phyloP scores from a whole-genome alignment of 2,329 filamentous ascomycete genomes.

The Colletotrichum siamense region DNA sequence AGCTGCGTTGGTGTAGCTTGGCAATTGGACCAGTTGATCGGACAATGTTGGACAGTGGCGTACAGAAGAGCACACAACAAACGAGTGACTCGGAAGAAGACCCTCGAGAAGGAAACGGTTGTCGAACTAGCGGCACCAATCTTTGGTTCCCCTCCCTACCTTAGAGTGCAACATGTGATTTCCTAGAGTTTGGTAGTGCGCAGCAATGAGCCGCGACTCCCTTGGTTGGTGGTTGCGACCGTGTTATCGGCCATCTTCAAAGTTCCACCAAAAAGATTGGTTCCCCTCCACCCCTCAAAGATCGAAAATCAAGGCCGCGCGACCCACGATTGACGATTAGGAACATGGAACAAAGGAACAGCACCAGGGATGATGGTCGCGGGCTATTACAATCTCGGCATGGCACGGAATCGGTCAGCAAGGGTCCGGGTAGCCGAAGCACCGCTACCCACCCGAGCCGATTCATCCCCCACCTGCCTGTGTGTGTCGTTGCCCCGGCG shows the following conservation, averaged over 20 bases:
- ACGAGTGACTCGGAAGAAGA: background rate
- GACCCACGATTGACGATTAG: background rate
- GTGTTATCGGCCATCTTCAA: background rate
- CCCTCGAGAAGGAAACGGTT: background rate
- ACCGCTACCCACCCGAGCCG: background rate
- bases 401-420: background rate
- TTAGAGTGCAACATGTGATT: slow-evolving; percentile 10
- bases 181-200: background rate
- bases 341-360: background rate
- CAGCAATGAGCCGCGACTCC: background rate
- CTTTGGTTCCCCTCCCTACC: background rate
- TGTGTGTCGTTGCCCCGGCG: background rate
- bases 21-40: background rate
- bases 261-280: background rate
- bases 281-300: background rate
- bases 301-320: background rate
- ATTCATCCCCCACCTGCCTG: background rate
- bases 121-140: background rate
- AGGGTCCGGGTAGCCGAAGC: background rate
- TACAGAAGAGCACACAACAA: background rate
- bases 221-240: background rate
- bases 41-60: background rate
- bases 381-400: background rate
- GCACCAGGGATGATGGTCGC: background rate
- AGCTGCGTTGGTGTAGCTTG: background rate